These are phyloP conservation scores for Ettlia oleoabundans DNA, from an alignment of 139 green algal species.

Conservation along the genomic window DNA sequence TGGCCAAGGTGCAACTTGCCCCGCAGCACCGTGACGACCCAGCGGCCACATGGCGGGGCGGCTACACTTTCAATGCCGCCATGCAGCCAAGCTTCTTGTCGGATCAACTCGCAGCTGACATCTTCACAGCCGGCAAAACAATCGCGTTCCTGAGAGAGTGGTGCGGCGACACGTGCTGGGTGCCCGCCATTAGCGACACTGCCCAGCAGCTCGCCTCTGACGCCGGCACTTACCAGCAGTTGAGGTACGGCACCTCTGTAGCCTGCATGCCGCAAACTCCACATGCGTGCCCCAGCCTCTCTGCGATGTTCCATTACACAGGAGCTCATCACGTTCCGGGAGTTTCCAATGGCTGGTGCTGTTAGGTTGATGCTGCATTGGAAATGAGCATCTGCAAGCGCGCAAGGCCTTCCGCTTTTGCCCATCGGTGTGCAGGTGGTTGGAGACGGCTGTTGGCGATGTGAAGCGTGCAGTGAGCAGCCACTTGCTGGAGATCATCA, in stretches of 20 bases:
- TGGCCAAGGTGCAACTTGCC: slow-evolving; percentile 44
- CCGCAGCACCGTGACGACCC: slow-evolving; percentile 36
- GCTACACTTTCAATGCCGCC: slow-evolving; percentile 64
- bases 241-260: not conserved
- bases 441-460: slow-evolving; percentile 72
- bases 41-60: slow-evolving; percentile 66
- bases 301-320: too few species aligned
- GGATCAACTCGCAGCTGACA: slow-evolving; percentile 63
- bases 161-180: slow-evolving; percentile 82
- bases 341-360: too few species aligned
- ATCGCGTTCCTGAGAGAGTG: slow-evolving; percentile 91
- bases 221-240: slow-evolving; percentile 23
- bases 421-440: slow-evolving; percentile 20
- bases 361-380: not conserved
- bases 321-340: too few species aligned
- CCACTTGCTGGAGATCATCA: slow-evolving; percentile 79
- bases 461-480: slow-evolving; percentile 67
- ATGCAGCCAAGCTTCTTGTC: slow-evolving; percentile 70
- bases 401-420: too few species aligned
- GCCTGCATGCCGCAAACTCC: not conserved
- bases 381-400: not conserved
- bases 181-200: slow-evolving; percentile 34
- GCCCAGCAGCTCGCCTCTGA: slow-evolving; percentile 3
- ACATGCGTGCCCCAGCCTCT: too few species aligned
- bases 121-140: slow-evolving; percentile 89